These are phyloP conservation scores for Dothistroma septosporum DNA, from an alignment of 2,329 filamentous ascomycete species.

Conservation along the genomic window DNA sequence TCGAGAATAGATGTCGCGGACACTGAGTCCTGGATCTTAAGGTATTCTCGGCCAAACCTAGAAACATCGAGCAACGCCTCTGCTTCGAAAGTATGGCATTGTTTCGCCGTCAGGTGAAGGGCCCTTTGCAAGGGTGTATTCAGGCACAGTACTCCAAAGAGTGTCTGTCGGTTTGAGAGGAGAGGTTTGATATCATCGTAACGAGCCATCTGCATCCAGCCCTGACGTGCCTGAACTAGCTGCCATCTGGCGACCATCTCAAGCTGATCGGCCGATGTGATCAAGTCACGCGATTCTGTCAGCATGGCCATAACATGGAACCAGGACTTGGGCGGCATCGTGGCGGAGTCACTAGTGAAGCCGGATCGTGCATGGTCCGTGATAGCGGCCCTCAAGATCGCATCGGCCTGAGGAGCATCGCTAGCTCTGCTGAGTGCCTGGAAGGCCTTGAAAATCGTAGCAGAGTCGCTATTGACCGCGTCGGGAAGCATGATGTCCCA, in stretches of 20 bases:
- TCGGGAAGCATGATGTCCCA: conserved; percentile 83
- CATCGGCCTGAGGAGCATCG: conserved; percentile 10
- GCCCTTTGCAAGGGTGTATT: conserved; percentile 60
- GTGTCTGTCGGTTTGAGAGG: conserved; percentile 75
- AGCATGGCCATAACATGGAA: conserved; percentile 62
- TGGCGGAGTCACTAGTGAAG: not conserved
- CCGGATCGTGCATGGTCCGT: conserved; percentile 12
- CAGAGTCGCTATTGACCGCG: conserved; percentile 33
- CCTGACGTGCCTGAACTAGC: conserved; percentile 60
- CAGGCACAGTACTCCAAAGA: conserved; percentile 73
- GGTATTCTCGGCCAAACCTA: conserved; percentile 71
- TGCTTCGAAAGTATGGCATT: conserved; percentile 68
- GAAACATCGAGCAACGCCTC: conserved; percentile 73
- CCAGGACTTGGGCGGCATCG: conserved; percentile 22
- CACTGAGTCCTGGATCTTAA: conserved; percentile 78
- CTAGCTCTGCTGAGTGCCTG: conserved; percentile 56
- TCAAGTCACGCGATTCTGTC: conserved; percentile 74
- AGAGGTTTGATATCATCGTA: conserved; percentile 76
- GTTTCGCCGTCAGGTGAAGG: conserved; percentile 57
- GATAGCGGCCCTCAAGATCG: conserved; percentile 11
- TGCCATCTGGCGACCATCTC: conserved; percentile 61
- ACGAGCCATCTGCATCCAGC: conserved; percentile 66
- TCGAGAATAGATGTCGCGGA: conserved; percentile 81
- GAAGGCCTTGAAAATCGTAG: conserved; percentile 71
- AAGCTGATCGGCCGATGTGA: conserved; percentile 56